Evolutionary conservation across 2,329 filamentous ascomycete genomes (phyloP), one percentile per base, ranked within the genome.

Genomic region (Zasmidium citrigriseum): DNA sequence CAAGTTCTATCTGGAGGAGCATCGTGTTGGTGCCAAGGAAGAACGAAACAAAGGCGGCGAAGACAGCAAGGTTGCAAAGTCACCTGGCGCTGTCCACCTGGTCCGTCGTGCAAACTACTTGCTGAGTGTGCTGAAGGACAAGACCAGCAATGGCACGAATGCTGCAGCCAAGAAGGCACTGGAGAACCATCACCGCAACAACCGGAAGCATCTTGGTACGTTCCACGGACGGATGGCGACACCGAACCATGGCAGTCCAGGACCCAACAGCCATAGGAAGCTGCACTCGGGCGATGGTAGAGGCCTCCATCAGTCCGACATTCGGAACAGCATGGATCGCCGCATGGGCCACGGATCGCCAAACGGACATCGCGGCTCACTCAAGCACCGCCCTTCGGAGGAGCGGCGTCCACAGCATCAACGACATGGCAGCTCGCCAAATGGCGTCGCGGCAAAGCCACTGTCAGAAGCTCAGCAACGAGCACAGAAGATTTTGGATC

Each of bases 11-110:
- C 79, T 99, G 1, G 95, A 99, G 72, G 96, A 99, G 75, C 93
- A 98, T 73, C 89, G 93, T n/a, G 93, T 98, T 18, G 95, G 96
- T 74, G 95, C 96, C 78, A 98, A 98, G 73, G 93, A 95, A 69
- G 92, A 97, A 74, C 89, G 95, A 34, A 89, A 82, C 69, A 91
- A 91, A 69, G 85, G 80, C 16, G 88, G 90, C 21, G 77, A 85
- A 58, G 88, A 91, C 18, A 78, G 85, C 63, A 86, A 86, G 68
- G 82, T 82, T 18, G 90, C 90, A 34, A 96, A 96, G 70, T 96
- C 93, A 2, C 95, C 95, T 3, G 95, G 95, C n/a, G 93, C 95
- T 21, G 95, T 99, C 24, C 95, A 99, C 72, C 86, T 99, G 46
- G 93, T 98, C 54, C 91, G 95, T 49, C 89, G 95, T 59, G 90